phyloP scores from a whole-genome alignment of 352 stramenopile genomes.

The Peronospora farinosa region DNA sequence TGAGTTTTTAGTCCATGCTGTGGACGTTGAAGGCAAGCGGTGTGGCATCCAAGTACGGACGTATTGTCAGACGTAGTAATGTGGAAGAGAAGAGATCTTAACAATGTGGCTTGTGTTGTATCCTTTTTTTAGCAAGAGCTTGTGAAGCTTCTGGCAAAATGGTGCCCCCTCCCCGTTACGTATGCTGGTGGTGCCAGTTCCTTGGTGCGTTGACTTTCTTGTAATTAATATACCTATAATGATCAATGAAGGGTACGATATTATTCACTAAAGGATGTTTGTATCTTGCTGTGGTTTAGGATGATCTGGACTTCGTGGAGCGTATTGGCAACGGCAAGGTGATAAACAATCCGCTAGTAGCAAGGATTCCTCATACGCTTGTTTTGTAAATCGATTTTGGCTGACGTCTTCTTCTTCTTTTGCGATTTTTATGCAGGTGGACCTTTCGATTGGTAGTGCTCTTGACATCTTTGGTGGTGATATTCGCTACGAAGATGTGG shows the following conservation, averaged over 20 bases:
- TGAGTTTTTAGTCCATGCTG: slow-evolving; percentile 97
- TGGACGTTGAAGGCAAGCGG: slow-evolving; percentile 96
- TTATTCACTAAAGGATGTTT: background rate
- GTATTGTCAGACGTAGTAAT: background rate
- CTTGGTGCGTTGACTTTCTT: slow-evolving; percentile 43
- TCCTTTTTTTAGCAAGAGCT: slow-evolving; percentile 84
- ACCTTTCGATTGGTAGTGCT: slow-evolving; percentile 97
- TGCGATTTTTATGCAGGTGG: slow-evolving; percentile 50
- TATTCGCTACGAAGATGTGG: slow-evolving; percentile 90
- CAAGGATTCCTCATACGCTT: background rate
- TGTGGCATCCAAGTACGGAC: slow-evolving; percentile 86
- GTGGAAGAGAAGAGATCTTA: background rate
- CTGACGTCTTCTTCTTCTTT: background rate
- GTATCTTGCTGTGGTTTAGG: slow-evolving; percentile 28
- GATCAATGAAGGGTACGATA: background rate
- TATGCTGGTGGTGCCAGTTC: slow-evolving; percentile 94
- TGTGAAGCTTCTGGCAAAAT: slow-evolving; percentile 87
- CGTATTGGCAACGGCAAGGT: slow-evolving; percentile 87
- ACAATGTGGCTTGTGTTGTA: background rate
- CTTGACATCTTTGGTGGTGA: slow-evolving; percentile 96
- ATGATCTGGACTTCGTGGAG: slow-evolving; percentile 93
- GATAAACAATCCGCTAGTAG: background rate
- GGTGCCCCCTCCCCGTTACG: slow-evolving; percentile 92
- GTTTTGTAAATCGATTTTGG: background rate
- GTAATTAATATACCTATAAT: background rate